Percentiles rank a stretch among this genome's conserved stretches.
Conservation (phyloP, 2,329 filamentous ascomycete genomes). For the Apiospora saccharicola region DNA sequence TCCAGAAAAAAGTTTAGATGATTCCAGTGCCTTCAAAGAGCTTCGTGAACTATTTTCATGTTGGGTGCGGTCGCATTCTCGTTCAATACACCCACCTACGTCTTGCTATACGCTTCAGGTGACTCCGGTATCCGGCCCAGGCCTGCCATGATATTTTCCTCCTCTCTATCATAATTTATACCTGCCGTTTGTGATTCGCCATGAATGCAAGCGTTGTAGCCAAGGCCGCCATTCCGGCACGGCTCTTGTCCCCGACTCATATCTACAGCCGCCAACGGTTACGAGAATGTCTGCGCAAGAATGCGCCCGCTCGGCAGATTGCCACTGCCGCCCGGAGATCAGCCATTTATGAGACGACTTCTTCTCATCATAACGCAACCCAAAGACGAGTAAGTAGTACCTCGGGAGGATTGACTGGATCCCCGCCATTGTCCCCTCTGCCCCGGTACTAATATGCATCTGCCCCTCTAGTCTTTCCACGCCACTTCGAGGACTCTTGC, state of each 20-base stretch:
- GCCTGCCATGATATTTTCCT: constrained; percentile 18
- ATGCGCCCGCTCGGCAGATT: constrained; percentile 34
- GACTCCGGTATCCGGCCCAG: constrained; percentile 8
- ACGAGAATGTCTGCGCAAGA: constrained; percentile 49
- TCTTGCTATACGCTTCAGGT: constrained; percentile 18
- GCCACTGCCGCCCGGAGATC: constrained; percentile 36
- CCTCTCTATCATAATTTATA: background rate
- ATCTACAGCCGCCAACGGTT: constrained; percentile 50
- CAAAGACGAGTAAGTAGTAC: constrained; percentile 29
- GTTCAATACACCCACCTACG: background rate
- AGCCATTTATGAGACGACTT: constrained; percentile 26
- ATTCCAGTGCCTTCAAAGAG: constrained; percentile 29
- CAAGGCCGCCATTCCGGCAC: constrained; percentile 55
- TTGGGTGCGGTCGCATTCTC: constrained; percentile 10
- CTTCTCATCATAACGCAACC: constrained; percentile 11
- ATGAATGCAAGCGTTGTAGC: constrained; percentile 59
- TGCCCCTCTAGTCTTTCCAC: constrained; percentile 61
- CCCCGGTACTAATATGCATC: background rate
- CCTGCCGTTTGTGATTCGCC: constrained; percentile 30
- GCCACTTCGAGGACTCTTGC: constrained; percentile 60
- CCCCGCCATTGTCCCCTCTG: constrained; percentile 20
- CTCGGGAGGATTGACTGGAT: constrained; percentile 2
- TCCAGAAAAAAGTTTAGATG: constrained; percentile 28
- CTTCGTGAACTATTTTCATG: constrained; percentile 6
- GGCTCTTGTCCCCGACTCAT: constrained; percentile 53